Percentiles rank a stretch among this genome's conserved stretches.
phyloP scores from a whole-genome alignment of 75 land plant genomes.

The Ceratopteris richardii region DNA sequence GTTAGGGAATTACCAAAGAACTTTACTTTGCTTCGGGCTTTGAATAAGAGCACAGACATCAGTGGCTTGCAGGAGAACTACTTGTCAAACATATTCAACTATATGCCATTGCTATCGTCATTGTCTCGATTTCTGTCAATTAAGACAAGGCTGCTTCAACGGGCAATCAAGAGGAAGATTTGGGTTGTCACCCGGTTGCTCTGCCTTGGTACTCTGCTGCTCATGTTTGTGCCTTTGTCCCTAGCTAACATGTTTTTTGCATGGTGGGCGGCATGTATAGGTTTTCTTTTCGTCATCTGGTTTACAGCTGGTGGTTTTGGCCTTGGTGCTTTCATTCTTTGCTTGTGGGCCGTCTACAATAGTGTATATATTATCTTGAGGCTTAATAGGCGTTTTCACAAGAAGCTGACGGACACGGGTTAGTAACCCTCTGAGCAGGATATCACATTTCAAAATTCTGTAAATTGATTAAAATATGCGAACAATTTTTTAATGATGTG shows the following conservation, averaged over 20 bases:
- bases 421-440: too few relatives aligned
- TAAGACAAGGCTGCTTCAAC: slow-evolving; percentile 7
- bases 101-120: slow-evolving; percentile 18
- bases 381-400: slow-evolving; percentile 1
- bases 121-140: slow-evolving; percentile 9
- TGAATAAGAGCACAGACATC: slow-evolving; percentile 8
- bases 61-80: background rate
- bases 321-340: slow-evolving; percentile 25
- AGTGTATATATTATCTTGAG: slow-evolving; percentile 4
- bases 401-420: background rate
- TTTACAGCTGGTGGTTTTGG: slow-evolving; percentile 29
- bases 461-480: too few relatives aligned
- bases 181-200: slow-evolving; percentile 26
- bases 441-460: too few relatives aligned
- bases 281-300: slow-evolving; percentile 25
- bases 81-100: slow-evolving; percentile 1
- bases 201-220: slow-evolving; percentile 14
- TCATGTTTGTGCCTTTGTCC: slow-evolving; percentile 30
- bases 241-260: slow-evolving; percentile 28
- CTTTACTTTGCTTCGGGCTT: slow-evolving; percentile 31
- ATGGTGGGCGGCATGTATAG: slow-evolving; percentile 36
- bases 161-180: slow-evolving; percentile 26
- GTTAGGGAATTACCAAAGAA: slow-evolving; percentile 39
- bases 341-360: slow-evolving; percentile 18
- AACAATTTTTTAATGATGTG: too few relatives aligned